Conservation (phyloP, 2,329 filamentous ascomycete genomes). For the Trichoderma brevicompactum region DNA sequence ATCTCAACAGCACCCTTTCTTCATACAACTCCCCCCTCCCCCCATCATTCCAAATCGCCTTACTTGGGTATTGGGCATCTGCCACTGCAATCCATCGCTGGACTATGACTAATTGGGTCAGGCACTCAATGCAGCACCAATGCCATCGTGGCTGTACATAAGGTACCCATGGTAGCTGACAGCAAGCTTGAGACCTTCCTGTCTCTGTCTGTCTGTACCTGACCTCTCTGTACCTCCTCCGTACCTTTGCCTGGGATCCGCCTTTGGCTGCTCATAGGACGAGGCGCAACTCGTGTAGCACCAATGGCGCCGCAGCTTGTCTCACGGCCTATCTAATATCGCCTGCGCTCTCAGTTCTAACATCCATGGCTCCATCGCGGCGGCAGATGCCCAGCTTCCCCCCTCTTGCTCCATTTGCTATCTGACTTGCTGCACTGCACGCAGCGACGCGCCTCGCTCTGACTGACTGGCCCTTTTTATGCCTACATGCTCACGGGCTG, state of each 20-base stretch:
- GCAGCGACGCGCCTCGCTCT: not conserved
- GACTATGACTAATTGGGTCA: constrained; percentile 8
- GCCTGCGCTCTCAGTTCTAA: no score
- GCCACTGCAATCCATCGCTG: not conserved
- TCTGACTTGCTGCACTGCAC: not conserved
- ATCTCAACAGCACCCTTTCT: no score
- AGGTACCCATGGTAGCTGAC: not conserved
- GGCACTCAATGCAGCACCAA: constrained; percentile 7
- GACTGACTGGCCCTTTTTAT: not conserved
- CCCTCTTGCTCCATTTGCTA: not conserved
- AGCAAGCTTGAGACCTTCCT: not conserved
- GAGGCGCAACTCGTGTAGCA: not conserved
- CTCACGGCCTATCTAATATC: not conserved
- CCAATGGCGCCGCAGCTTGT: constrained; percentile 12
- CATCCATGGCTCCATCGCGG: not conserved
- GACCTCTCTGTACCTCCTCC: not conserved
- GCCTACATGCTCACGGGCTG: not conserved
- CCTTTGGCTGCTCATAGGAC: not conserved
- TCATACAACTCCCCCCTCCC: not conserved
- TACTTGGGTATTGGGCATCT: not conserved
- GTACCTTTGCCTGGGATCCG: constrained; percentile 6
- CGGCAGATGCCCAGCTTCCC: not conserved
- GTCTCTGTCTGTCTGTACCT: no score
- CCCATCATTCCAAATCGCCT: not conserved
- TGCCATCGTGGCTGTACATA: constrained; percentile 2